Conservation (phyloP, 441 rosid genomes). For the Gossypium laxum region DNA sequence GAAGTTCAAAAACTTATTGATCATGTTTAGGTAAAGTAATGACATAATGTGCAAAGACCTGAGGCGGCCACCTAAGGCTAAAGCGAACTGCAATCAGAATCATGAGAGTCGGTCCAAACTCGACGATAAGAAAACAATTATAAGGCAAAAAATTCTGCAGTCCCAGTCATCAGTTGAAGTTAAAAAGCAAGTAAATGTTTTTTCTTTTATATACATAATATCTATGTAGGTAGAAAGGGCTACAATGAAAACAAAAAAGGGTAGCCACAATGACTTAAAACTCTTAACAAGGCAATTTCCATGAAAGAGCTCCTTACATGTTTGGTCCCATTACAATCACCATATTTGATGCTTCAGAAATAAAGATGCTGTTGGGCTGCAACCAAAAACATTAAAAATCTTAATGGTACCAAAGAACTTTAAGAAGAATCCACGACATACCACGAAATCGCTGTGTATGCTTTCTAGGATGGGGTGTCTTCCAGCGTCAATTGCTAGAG, state of each 20-base stretch:
- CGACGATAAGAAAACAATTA: background rate
- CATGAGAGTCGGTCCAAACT: background rate
- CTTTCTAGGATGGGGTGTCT: slow-evolving; percentile 91
- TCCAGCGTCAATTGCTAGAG: slow-evolving; percentile 90
- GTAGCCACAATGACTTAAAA: slow-evolving; percentile 2
- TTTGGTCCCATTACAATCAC: slow-evolving; percentile 87
- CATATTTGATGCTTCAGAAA: slow-evolving; percentile 92
- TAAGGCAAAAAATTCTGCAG: background rate
- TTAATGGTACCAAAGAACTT: slow-evolving; percentile 1
- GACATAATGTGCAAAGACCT: background rate
- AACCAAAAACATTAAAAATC: slow-evolving; percentile 19
- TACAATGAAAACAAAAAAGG: background rate
- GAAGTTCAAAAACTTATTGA: background rate
- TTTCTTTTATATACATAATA: background rate
- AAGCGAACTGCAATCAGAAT: background rate
- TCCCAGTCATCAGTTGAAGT: slow-evolving; percentile 5
- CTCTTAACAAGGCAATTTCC: slow-evolving; percentile 8
- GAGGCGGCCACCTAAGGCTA: background rate
- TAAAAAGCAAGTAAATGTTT: background rate
- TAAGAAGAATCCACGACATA: slow-evolving; percentile 19
- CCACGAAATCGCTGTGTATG: slow-evolving; percentile 79
- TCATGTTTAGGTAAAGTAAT: background rate
- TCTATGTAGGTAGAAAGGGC: background rate
- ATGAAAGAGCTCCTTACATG: slow-evolving; percentile 51
- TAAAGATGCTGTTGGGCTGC: slow-evolving; percentile 86